Evolutionary conservation across 2,329 filamentous ascomycete genomes (phyloP).

Genomic region (Fonsecaea pedrosoi): DNA sequence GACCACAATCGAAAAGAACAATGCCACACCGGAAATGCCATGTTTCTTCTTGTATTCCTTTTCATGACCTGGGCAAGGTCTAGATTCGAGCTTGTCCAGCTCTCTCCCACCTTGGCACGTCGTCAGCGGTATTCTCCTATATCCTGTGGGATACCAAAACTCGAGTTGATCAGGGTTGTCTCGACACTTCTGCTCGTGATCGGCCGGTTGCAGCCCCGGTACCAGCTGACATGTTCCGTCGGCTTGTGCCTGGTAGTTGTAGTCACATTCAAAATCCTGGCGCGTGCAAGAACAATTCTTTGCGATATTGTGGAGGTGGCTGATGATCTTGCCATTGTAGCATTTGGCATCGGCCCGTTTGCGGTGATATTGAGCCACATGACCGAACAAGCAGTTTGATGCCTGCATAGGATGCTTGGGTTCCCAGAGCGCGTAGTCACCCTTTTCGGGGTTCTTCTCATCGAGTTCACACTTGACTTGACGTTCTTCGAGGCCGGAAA

Average conservation of each 20-base stretch:
- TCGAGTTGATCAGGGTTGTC: constrained; percentile 72
- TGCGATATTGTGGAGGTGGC: constrained; percentile 66
- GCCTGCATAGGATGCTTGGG: constrained; percentile 81
- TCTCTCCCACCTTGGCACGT: constrained; percentile 81
- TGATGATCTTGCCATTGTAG: constrained; percentile 73
- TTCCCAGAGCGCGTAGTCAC: constrained; percentile 84
- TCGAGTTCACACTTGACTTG: constrained; percentile 69
- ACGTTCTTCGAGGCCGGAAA: constrained; percentile 76
- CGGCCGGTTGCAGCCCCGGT: constrained; percentile 69
- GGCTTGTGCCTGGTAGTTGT: constrained; percentile 83
- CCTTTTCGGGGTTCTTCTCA: constrained; percentile 64
- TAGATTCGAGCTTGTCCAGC: constrained; percentile 70
- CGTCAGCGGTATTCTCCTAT: constrained; percentile 85
- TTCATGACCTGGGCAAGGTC: constrained; percentile 78
- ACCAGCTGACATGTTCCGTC: constrained; percentile 82
- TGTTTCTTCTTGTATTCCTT: constrained; percentile 79
- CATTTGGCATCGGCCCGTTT: constrained; percentile 82
- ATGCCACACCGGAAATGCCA: constrained; percentile 70
- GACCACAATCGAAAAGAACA: constrained; percentile 85
- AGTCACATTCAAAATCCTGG: constrained; percentile 94
- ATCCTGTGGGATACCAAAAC: constrained; percentile 85
- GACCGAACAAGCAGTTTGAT: constrained; percentile 88
- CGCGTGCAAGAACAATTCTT: constrained; percentile 83
- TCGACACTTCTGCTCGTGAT: constrained; percentile 65
- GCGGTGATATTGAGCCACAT: constrained; percentile 85